Percentiles rank a stretch among this genome's conserved stretches.
These are phyloP conservation scores for Naematelia aurantialba DNA, from an alignment of 768 basidiomycete genomes.

Conservation along the genomic window DNA sequence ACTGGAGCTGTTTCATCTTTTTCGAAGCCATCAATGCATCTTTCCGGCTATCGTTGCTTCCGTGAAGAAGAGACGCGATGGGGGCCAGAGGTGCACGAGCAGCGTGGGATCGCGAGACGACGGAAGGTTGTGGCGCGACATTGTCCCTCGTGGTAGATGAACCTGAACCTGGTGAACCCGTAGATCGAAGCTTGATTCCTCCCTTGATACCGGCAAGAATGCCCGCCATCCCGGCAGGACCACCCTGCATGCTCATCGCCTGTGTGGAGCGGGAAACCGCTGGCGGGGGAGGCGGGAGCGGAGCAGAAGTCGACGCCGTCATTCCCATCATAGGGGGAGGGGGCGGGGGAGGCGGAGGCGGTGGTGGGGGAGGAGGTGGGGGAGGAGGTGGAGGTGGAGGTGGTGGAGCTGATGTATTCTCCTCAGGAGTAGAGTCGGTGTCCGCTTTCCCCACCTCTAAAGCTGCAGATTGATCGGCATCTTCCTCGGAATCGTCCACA, in stretches of 20 bases:
- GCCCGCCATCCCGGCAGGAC: constrained; percentile 32
- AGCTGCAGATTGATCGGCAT: constrained; percentile 17
- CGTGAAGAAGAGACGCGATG: constrained; percentile 43
- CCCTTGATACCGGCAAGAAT: constrained; percentile 42
- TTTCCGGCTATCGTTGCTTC: constrained; percentile 59
- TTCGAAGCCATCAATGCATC: constrained; percentile 76
- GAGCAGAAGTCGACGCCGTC: constrained; percentile 14
- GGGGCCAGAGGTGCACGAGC: constrained; percentile 33
- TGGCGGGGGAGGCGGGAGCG: constrained; percentile 17
- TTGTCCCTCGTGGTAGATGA: neutral
- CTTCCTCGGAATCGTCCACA: constrained; percentile 15
- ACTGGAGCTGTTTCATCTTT: constrained; percentile 97
- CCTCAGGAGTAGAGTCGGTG: constrained; percentile 8
- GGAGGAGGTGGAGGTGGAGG: constrained; percentile 26
- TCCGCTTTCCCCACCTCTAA: constrained; percentile 21
- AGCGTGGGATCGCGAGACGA: constrained; percentile 8
- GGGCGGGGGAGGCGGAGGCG: constrained; percentile 47
- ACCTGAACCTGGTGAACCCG: neutral
- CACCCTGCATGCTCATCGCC: constrained; percentile 1
- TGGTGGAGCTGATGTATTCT: constrained; percentile 27
- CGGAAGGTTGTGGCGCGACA: constrained; percentile 12
- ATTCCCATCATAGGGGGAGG: constrained; percentile 31
- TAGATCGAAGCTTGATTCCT: constrained; percentile 37
- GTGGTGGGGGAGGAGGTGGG: constrained; percentile 35
- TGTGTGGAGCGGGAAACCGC: neutral